Percentiles rank a stretch among this genome's conserved stretches.
phyloP scores from a whole-genome alignment of 495 filamentous ascomycete species.

The Chaetomium fimeti region DNA sequence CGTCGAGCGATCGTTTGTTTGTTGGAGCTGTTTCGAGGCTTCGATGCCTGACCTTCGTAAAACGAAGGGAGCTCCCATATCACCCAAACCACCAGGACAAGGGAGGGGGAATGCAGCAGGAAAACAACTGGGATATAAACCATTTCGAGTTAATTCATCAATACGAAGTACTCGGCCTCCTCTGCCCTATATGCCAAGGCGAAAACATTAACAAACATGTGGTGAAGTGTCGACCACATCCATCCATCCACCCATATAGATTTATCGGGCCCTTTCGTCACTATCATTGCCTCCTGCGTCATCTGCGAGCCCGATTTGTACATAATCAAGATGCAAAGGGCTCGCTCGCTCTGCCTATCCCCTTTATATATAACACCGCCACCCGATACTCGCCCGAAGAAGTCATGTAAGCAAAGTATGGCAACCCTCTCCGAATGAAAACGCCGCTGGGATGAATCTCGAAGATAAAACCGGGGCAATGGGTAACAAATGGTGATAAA shows the following conservation, averaged over 20 bases:
- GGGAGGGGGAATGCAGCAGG: no score
- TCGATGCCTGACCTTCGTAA: no score
- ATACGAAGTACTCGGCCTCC: neutral
- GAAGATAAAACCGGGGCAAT: neutral
- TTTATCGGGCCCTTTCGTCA: slow-evolving; percentile 7
- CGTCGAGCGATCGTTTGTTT: no score
- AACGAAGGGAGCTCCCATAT: no score
- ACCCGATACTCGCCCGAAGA: neutral
- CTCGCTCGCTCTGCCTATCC: no score
- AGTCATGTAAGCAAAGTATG: neutral
- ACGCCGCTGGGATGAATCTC: neutral
- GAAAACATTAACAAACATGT: slow-evolving; percentile 13
- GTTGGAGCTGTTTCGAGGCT: no score
- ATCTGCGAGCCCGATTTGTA: neutral
- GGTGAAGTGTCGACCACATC: neutral
- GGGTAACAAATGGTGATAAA: neutral
- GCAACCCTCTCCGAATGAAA: slow-evolving; percentile 2
- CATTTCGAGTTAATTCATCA: neutral
- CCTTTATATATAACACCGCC: neutral
- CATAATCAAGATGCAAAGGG: neutral
- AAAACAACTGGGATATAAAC: neutral
- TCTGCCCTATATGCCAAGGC: neutral
- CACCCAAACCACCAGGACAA: no score
- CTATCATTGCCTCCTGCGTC: slow-evolving; percentile 6
- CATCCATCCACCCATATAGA: slow-evolving; percentile 2